Percentiles rank a stretch among this genome's conserved stretches.
Evolutionary conservation across 179 eudicot species (phyloP).

Genomic region (Actinidia polygama): DNA sequence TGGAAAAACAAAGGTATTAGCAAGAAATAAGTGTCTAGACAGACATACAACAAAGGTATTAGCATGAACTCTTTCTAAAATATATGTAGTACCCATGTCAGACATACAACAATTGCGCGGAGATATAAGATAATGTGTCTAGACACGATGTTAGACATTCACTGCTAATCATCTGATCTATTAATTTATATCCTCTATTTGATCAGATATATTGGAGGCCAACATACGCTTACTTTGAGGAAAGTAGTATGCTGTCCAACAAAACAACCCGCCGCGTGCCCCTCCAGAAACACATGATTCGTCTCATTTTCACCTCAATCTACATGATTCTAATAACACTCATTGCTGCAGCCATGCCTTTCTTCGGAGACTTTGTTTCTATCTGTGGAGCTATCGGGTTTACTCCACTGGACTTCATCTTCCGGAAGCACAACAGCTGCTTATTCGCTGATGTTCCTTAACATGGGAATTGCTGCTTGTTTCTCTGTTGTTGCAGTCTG

Average conservation of each 20-base stretch:
- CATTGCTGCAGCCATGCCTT: conserved; percentile 49
- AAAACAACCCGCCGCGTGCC: conserved; percentile 16
- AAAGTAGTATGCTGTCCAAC: conserved; percentile 17
- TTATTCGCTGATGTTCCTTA: conserved; percentile 23
- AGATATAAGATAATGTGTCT: too few relatives aligned
- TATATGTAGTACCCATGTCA: too few relatives aligned
- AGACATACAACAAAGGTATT: too few relatives aligned
- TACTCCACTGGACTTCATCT: conserved; percentile 52
- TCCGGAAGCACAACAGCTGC: conserved; percentile 13
- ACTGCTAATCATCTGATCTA: too few relatives aligned
- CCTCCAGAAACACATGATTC: conserved; percentile 9
- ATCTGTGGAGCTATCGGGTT: conserved; percentile 56
- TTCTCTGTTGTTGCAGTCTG: conserved; percentile 46
- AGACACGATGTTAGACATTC: too few relatives aligned
- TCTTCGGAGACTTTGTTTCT: conserved; percentile 53
- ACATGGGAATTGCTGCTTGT: conserved; percentile 38
- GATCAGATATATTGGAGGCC: conserved; percentile 55
- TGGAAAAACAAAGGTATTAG: too few relatives aligned
- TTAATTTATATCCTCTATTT: not conserved
- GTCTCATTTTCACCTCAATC: conserved; percentile 35
- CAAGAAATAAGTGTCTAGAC: too few relatives aligned
- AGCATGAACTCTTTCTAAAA: too few relatives aligned
- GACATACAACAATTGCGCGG: too few relatives aligned
- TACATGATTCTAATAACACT: conserved; percentile 42
- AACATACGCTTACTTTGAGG: conserved; percentile 49